Conservation (phyloP, 139 green algal genomes). For the Asterochloris erici region DNA sequence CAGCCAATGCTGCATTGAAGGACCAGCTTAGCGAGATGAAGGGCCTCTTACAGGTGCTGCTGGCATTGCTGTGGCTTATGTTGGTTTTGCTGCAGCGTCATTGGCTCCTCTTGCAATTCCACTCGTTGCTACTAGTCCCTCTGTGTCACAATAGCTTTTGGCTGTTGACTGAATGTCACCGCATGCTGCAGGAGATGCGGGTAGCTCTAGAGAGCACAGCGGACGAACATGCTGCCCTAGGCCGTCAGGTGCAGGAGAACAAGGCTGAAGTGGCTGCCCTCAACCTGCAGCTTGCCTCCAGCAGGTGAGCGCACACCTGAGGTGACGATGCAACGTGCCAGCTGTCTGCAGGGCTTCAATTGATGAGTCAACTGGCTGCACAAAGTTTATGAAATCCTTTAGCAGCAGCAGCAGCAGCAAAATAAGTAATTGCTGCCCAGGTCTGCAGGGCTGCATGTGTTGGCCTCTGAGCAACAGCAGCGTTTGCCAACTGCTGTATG, state of each 20-base stretch:
- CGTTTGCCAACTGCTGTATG: too few relatives aligned
- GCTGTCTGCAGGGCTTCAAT: too few relatives aligned
- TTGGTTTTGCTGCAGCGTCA: too few relatives aligned
- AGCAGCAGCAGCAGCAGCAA: too few relatives aligned
- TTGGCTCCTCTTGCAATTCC: too few relatives aligned
- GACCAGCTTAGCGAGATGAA: not conserved
- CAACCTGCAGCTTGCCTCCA: not conserved
- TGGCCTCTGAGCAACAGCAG: too few relatives aligned
- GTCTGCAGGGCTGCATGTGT: too few relatives aligned
- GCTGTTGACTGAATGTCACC: not conserved
- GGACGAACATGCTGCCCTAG: conserved; percentile 6
- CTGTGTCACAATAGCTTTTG: not conserved
- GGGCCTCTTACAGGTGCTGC: not conserved
- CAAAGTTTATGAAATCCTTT: too few relatives aligned
- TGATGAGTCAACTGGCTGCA: too few relatives aligned
- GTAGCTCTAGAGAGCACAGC: conserved; percentile 11
- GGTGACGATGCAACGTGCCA: too few relatives aligned
- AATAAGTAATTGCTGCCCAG: too few relatives aligned
- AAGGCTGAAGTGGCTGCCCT: not conserved
- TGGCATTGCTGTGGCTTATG: not conserved
- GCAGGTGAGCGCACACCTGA: not conserved
- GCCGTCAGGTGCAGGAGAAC: not conserved
- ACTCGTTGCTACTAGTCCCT: not conserved
- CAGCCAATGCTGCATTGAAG: not conserved
- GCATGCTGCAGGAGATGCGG: conserved; percentile 21